These are phyloP conservation scores for Cudoniella acicularis DNA, from an alignment of 495 filamentous ascomycete species.

Conservation along the genomic window DNA sequence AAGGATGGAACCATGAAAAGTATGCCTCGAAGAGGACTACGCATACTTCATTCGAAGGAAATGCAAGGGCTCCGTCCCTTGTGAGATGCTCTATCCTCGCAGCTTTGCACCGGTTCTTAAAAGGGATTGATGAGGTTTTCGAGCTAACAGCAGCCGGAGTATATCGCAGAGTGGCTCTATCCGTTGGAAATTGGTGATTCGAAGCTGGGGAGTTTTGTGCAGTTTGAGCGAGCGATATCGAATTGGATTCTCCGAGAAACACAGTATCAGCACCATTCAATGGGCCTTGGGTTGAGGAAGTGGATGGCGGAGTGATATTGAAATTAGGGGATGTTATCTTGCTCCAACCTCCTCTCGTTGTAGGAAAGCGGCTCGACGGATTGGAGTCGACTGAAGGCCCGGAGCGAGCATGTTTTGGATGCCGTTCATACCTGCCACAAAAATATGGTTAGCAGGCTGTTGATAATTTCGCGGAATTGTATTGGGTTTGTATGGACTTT, in stretches of 20 bases:
- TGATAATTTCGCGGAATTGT: no score
- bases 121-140: background rate
- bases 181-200: background rate
- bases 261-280: slow-evolving; percentile 2
- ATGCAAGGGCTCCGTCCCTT: slow-evolving; percentile 36
- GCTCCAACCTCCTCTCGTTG: background rate
- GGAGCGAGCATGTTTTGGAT: background rate
- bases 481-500: slow-evolving; percentile 28
- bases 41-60: slow-evolving; percentile 31
- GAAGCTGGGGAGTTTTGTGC: background rate
- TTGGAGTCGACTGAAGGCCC: background rate
- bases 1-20: slow-evolving; percentile 45
- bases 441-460: background rate
- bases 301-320: background rate
- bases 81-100: slow-evolving; percentile 28
- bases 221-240: slow-evolving; percentile 1
- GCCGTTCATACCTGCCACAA: background rate
- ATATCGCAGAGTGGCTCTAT: slow-evolving; percentile 1
- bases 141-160: slow-evolving; percentile 1
- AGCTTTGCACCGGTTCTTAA: background rate
- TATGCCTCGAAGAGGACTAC: slow-evolving; percentile 36
- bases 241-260: slow-evolving; percentile 10
- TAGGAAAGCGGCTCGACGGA: background rate
- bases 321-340: background rate
- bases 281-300: background rate